These are phyloP conservation scores for Xanthoceras sorbifolium DNA, from an alignment of 345 rosid species.

Conservation along the genomic window DNA sequence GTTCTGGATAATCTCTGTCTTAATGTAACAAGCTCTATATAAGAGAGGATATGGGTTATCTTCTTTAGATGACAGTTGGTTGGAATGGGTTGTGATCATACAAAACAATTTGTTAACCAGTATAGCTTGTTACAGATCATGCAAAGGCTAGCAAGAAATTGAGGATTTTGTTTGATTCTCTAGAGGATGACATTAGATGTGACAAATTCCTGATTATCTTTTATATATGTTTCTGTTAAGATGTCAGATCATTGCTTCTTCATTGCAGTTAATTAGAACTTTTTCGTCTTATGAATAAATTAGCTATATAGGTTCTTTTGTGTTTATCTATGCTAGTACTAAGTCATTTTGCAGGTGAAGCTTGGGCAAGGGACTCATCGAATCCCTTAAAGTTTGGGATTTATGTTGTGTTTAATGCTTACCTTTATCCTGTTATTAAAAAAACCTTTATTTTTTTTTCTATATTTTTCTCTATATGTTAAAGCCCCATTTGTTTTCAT, in stretches of 20 bases:
- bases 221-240: not conserved
- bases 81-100: not conserved
- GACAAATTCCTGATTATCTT: not conserved
- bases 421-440: not conserved
- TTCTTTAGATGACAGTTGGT: not conserved
- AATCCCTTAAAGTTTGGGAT: not conserved
- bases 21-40: not conserved
- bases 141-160: not conserved
- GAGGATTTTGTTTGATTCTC: not conserved
- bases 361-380: slow-evolving; percentile 3
- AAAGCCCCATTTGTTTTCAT: not conserved
- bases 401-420: not conserved
- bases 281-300: not conserved
- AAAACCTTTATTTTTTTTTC: not conserved
- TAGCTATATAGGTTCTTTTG: not conserved
- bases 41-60: not conserved
- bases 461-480: not conserved
- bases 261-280: not conserved
- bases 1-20: slow-evolving; percentile 9
- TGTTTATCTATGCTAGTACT: not conserved
- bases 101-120: not conserved
- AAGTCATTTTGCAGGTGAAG: not conserved
- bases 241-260: not conserved
- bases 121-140: not conserved
- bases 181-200: not conserved